Percentiles rank a stretch among this genome's conserved stretches.
These are phyloP conservation scores for Apium graveolens DNA, from an alignment of 129 eudicot genomes.

Conservation along the genomic window DNA sequence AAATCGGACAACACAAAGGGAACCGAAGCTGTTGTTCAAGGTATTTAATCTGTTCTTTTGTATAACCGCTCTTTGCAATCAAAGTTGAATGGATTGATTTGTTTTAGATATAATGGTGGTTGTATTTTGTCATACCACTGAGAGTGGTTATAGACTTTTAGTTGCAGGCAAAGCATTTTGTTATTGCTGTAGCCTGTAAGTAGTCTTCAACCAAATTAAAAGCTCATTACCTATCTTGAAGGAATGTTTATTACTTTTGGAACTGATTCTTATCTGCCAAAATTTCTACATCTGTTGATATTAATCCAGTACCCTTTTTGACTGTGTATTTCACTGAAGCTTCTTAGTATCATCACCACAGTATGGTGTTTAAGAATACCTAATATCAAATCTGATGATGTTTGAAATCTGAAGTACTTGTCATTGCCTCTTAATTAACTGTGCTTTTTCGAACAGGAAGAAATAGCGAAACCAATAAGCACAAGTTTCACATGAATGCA, in stretches of 20 bases:
- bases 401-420: not conserved
- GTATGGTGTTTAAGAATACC: not conserved
- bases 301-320: not conserved
- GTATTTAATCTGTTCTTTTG: slow-evolving; percentile 22
- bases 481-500: not conserved
- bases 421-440: not conserved
- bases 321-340: not conserved
- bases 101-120: not conserved
- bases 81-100: not conserved
- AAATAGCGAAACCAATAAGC: not conserved
- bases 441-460: not conserved
- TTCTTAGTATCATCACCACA: not conserved
- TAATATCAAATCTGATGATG: not conserved
- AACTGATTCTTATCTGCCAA: not conserved
- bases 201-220: no score
- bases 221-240: not conserved
- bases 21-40: slow-evolving; percentile 39
- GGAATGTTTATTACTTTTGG: not conserved
- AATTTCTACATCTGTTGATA: not conserved
- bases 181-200: no score
- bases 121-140: not conserved
- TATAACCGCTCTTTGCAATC: not conserved
- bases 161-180: not conserved
- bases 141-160: not conserved
- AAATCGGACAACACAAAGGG: slow-evolving; percentile 30